Percentiles rank a stretch among this genome's conserved stretches.
phyloP scores from a whole-genome alignment of 2,329 filamentous ascomycete species.

The Aspergillus quadrilineatus region DNA sequence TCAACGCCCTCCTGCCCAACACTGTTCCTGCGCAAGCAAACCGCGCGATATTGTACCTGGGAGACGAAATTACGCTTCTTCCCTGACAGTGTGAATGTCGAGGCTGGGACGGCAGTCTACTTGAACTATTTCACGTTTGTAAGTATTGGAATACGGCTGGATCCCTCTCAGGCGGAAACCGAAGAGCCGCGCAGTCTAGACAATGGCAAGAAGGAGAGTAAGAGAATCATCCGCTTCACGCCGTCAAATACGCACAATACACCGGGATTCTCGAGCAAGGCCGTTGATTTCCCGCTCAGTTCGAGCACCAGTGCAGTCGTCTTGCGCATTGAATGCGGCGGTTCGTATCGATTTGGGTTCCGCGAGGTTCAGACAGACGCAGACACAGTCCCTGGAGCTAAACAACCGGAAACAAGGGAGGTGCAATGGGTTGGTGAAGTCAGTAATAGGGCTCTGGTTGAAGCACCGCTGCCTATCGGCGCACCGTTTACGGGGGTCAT shows the following conservation, averaged over 20 bases:
- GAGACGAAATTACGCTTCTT: slow-evolving; percentile 48
- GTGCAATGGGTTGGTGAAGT: slow-evolving; percentile 31
- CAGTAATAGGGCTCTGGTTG: slow-evolving; percentile 35
- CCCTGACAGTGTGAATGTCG: slow-evolving; percentile 44
- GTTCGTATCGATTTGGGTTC: slow-evolving; percentile 32
- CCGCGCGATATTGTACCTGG: slow-evolving; percentile 45
- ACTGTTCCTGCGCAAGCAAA: slow-evolving; percentile 57
- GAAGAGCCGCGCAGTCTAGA: no score
- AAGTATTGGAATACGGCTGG: slow-evolving; percentile 42
- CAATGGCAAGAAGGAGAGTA: slow-evolving; percentile 1
- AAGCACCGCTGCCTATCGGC: slow-evolving; percentile 37
- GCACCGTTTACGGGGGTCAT: slow-evolving; percentile 48
- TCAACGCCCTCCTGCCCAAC: slow-evolving; percentile 53
- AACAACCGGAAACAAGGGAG: not conserved
- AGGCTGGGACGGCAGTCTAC: slow-evolving; percentile 56
- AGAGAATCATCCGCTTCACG: slow-evolving; percentile 28
- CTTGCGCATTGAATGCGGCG: slow-evolving; percentile 33
- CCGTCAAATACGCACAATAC: not conserved
- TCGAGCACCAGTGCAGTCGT: slow-evolving; percentile 20
- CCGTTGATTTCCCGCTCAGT: not conserved
- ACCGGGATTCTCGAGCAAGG: not conserved
- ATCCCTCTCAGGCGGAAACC: not conserved
- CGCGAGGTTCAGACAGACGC: slow-evolving; percentile 14
- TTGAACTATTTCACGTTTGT: slow-evolving; percentile 53
- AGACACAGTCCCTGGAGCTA: not conserved